Evolutionary conservation across 768 basidiomycete species (phyloP).

Genomic region (Pleurotus tuber-regium): DNA sequence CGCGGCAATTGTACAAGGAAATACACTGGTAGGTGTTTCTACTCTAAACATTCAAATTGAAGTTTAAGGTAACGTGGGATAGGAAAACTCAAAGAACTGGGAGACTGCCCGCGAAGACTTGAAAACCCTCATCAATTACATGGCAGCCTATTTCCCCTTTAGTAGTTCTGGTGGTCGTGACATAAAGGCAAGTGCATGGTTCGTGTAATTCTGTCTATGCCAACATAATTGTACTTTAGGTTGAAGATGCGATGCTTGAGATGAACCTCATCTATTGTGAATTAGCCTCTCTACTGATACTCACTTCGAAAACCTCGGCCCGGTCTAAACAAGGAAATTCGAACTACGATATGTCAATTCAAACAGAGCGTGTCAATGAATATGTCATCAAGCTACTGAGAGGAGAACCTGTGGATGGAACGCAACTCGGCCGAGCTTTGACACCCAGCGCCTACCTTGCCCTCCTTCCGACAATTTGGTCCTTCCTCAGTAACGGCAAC

Average conservation of each 20-base stretch:
- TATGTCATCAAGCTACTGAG: conserved; percentile 61
- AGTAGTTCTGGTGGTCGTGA: conserved; percentile 44
- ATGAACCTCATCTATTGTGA: conserved; percentile 80
- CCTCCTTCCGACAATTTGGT: conserved; percentile 79
- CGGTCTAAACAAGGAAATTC: not conserved
- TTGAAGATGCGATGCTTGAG: conserved; percentile 64
- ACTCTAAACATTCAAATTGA: too few relatives aligned
- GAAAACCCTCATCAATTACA: conserved; percentile 60
- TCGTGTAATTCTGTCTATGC: too few relatives aligned
- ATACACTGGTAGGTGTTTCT: conserved; percentile 32
- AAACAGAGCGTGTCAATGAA: conserved; percentile 50
- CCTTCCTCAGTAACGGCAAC: conserved; percentile 56
- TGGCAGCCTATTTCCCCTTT: conserved; percentile 87
- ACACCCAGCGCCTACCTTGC: conserved; percentile 57
- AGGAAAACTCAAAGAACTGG: conserved; percentile 16
- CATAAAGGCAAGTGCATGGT: conserved; percentile 60
- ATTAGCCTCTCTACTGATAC: conserved; percentile 60
- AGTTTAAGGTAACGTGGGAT: too few relatives aligned
- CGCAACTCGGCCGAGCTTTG: conserved; percentile 49
- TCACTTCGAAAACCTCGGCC: conserved; percentile 31
- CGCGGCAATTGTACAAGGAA: conserved; percentile 45
- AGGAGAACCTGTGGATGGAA: conserved; percentile 40
- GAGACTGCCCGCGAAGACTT: conserved; percentile 44
- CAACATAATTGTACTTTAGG: too few relatives aligned
- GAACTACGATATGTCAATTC: conserved; percentile 29